Conservation (phyloP, 164 flowering plant genomes). For the Liquidambar formosana region DNA sequence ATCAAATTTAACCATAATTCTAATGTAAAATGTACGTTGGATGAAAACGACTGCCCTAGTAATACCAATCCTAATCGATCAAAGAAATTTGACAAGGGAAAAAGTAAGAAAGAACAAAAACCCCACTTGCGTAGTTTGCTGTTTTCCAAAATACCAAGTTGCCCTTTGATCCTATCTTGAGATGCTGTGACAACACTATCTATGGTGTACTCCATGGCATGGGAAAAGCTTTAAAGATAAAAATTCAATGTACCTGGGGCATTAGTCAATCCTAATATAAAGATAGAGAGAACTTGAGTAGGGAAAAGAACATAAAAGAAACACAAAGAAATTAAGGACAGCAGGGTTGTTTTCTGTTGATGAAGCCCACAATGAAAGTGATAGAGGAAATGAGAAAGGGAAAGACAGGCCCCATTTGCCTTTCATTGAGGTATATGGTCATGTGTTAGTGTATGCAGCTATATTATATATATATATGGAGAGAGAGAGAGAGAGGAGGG, state of each 20-base stretch:
- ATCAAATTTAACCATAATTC: too few relatives aligned
- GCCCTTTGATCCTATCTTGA: not conserved
- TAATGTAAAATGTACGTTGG: too few relatives aligned
- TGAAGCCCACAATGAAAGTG: conserved; percentile 37
- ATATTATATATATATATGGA: too few relatives aligned
- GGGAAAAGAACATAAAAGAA: conserved; percentile 1
- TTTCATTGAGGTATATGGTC: conserved; percentile 25
- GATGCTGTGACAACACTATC: not conserved
- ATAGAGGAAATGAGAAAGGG: conserved; percentile 16
- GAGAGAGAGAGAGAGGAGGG: conserved; percentile 10
- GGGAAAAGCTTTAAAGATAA: not conserved
- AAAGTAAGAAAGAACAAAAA: not conserved
- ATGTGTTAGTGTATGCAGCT: conserved; percentile 22
- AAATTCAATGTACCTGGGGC: conserved; percentile 12
- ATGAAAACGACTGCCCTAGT: too few relatives aligned
- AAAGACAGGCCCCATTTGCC: conserved; percentile 34
- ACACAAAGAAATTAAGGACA: not conserved
- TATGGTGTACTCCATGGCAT: not conserved
- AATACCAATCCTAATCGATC: too few relatives aligned
- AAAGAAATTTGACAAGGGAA: too few relatives aligned
- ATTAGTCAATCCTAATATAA: conserved; percentile 10
- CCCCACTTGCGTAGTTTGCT: not conserved
- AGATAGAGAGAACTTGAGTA: conserved; percentile 4
- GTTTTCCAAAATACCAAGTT: not conserved
- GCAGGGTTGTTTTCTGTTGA: conserved; percentile 25